These are phyloP conservation scores for Leccinum barrowsii DNA, from an alignment of 768 basidiomycete species.

Conservation along the genomic window DNA sequence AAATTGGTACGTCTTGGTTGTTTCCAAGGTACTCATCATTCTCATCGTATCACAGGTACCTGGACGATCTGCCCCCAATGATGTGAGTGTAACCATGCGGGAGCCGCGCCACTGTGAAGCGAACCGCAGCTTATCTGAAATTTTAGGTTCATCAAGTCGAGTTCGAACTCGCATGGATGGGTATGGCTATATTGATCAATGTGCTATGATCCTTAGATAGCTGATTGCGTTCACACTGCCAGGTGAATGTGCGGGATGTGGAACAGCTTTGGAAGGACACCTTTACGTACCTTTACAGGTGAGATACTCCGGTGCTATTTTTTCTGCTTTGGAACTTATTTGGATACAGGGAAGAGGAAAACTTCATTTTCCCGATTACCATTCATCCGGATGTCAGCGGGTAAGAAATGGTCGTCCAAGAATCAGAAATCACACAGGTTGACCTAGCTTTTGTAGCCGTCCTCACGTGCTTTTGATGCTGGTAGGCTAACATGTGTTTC, in stretches of 20 bases:
- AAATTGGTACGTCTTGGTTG: conserved; percentile 49
- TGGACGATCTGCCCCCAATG: conserved; percentile 75
- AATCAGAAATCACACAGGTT: background rate
- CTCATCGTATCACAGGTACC: conserved; percentile 39
- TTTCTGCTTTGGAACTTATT: background rate
- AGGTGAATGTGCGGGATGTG: conserved; percentile 64
- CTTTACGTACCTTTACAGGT: conserved; percentile 67
- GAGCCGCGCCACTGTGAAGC: background rate
- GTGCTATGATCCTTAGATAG: background rate
- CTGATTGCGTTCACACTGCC: background rate
- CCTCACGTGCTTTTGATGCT: conserved; percentile 76
- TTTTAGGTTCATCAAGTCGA: conserved; percentile 64
- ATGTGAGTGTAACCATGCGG: conserved; percentile 39
- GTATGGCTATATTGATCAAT: conserved; percentile 29
- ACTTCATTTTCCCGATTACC: conserved; percentile 72
- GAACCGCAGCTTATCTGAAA: background rate
- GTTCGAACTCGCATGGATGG: conserved; percentile 70
- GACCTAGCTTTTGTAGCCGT: conserved; percentile 35
- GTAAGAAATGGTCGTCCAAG: conserved; percentile 29
- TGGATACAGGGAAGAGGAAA: conserved; percentile 49
- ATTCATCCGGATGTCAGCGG: conserved; percentile 79
- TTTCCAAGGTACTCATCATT: background rate
- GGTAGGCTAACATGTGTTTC: conserved; percentile 30
- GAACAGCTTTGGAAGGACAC: conserved; percentile 76
- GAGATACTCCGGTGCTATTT: background rate